phyloP scores from a whole-genome alignment of 345 rosid species.

The Syzygium aqueum region DNA sequence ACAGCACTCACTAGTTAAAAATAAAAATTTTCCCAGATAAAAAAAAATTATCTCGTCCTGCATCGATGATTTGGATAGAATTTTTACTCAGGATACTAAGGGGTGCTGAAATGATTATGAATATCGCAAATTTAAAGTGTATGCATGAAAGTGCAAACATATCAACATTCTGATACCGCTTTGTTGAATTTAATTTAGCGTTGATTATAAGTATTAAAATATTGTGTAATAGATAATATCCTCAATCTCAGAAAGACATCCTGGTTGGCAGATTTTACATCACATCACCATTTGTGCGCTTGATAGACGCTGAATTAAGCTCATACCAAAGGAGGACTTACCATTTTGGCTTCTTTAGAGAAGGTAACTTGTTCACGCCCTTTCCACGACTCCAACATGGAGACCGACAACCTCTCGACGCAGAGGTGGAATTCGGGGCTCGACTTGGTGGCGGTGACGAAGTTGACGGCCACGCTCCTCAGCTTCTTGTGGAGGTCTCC shows the following conservation, averaged over 20 bases:
- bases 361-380: conserved; percentile 29
- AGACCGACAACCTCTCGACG: conserved; percentile 37
- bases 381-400: conserved; percentile 68
- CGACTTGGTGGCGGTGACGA: conserved; percentile 41
- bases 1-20: background rate
- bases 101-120: background rate
- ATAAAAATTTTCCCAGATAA: background rate
- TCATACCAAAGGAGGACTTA: background rate
- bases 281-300: background rate
- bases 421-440: conserved; percentile 28
- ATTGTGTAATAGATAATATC: background rate
- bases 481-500: conserved; percentile 76
- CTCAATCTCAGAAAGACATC: background rate
- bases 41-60: background rate
- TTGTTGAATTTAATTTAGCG: background rate
- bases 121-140: background rate
- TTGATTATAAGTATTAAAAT: background rate
- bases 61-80: background rate
- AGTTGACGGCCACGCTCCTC: conserved; percentile 40
- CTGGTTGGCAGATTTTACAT: background rate
- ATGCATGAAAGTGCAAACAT: background rate
- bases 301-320: background rate
- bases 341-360: conserved; percentile 50
- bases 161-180: background rate
- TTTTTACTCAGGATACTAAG: background rate